A percentile compares a stretch with the other conserved stretches of the same genome.
Evolutionary conservation across 192 early-diverging fungal genomes (phyloP).

Genomic region (Thoreauomyces humboldtii): DNA sequence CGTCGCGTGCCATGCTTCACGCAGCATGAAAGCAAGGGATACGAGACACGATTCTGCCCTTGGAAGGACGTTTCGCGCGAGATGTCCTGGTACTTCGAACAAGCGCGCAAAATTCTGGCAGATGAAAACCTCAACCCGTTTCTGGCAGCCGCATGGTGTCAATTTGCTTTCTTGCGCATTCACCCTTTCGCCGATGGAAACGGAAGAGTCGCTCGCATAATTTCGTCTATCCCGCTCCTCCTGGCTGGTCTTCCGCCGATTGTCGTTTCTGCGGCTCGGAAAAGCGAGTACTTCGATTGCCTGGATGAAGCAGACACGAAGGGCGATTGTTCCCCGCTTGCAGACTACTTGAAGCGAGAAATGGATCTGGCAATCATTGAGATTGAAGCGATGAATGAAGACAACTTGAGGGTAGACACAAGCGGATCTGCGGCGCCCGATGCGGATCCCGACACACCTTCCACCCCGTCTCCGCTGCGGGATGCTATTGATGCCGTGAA

Average conservation of each 20-base stretch:
- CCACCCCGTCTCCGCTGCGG: neutral
- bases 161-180: constrained; percentile 9
- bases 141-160: constrained; percentile 8
- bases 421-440: neutral
- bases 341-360: constrained; percentile 2
- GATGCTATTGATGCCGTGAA: constrained; percentile 3
- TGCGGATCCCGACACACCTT: neutral
- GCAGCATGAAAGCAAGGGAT: constrained; percentile 1
- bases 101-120: neutral
- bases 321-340: neutral
- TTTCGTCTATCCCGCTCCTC: constrained; percentile 16
- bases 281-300: constrained; percentile 5
- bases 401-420: neutral
- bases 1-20: constrained; percentile 14
- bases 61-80: constrained; percentile 1
- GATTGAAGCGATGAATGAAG: neutral
- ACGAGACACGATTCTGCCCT: constrained; percentile 14
- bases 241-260: constrained; percentile 8
- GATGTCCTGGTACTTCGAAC: constrained; percentile 8
- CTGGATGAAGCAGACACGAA: neutral
- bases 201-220: constrained; percentile 11
- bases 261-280: neutral
- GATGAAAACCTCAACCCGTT: constrained; percentile 10
- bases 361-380: constrained; percentile 2
- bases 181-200: constrained; percentile 24